Base-by-base conservation (phyloP, 1,139 yeast species). In the Pichia sp. region DNA sequence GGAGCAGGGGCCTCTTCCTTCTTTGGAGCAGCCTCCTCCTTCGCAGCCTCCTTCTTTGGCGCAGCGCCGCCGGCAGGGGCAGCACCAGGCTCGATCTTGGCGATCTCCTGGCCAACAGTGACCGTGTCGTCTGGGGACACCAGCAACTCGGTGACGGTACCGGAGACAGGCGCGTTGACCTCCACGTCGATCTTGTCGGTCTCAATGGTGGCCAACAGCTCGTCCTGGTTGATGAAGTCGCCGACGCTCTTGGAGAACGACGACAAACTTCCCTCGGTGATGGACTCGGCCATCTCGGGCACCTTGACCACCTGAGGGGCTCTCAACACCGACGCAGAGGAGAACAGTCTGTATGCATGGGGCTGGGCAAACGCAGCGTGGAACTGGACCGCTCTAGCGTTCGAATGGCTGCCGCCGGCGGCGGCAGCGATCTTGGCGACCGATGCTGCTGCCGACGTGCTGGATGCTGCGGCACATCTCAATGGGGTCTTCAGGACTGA, bases 231-330 rank as follows among this genome's bases (percentile, higher is more conserved):
- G 56, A 95, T 95, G 67, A 75, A 90, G 62, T 93, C 98, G 62
- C 99, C 99, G 59, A 90, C 89, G 63, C 82, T 76, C 71, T 85
- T 85, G 64, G 82, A 79, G 73, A 82, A 90, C 54, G 90, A 85
- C 60, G 90, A 78, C 64, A 93, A 80, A 51, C 98, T 90, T 72
- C 99, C 99, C 74, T 93, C 99, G 51, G 97, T 90, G 69, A 93
- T 87, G 54, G 98, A 92, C 75, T 93, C 99, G 51, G 99, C 99
- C 97, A 93, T 90, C 63, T 90, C 96, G 52, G 99, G 99, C 42
- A 93, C 99, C 73, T 90, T 89, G 56, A 93, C 96, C 54, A 65
- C 60, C 48, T 67, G 66, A 8, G 58, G 54, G 13, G 58, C 54
- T 41, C 38, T 47, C 7, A 50, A 34, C 36, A 49, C 29, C 16